Conservation (phyloP, 108 stramenopile species). For the Cyclotella choctawhatcheeana region DNA sequence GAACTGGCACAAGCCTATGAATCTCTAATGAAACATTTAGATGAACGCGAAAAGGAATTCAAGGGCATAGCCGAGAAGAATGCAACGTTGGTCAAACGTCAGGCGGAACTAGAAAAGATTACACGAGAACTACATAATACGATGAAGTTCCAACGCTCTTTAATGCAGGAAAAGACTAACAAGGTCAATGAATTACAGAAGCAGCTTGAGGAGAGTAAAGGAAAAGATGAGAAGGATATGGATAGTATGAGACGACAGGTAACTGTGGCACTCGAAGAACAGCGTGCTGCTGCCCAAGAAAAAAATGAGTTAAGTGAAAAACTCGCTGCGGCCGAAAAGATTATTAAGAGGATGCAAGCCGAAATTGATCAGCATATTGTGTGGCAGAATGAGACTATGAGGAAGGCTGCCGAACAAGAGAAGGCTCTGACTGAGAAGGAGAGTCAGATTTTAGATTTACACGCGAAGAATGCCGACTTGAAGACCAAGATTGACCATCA, state of each 20-base stretch:
- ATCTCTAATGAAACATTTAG: constrained; percentile 20
- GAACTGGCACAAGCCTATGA: constrained; percentile 20
- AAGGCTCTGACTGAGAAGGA: constrained; percentile 27
- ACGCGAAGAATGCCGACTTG: constrained; percentile 54
- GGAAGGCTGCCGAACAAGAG: background rate
- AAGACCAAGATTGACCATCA: constrained; percentile 46
- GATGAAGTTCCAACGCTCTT: constrained; percentile 5
- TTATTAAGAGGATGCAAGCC: background rate
- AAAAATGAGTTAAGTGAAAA: constrained; percentile 13
- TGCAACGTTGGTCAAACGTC: constrained; percentile 8
- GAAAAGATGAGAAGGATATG: background rate
- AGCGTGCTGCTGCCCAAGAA: background rate
- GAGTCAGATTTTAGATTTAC: constrained; percentile 47
- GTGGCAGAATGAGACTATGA: constrained; percentile 8
- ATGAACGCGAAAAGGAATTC: constrained; percentile 12
- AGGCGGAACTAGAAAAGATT: constrained; percentile 13
- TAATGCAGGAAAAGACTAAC: constrained; percentile 12
- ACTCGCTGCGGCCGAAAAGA: constrained; percentile 3
- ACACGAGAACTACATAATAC: constrained; percentile 13
- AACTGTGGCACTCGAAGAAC: constrained; percentile 3
- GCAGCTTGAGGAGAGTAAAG: background rate
- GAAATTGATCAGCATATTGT: constrained; percentile 16
- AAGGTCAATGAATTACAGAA: constrained; percentile 12
- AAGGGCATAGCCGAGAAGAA: background rate
- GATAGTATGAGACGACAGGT: constrained; percentile 9